These are phyloP conservation scores for Sphenostylis stenocarpa DNA, from an alignment of 306 rosid species.

Conservation along the genomic window DNA sequence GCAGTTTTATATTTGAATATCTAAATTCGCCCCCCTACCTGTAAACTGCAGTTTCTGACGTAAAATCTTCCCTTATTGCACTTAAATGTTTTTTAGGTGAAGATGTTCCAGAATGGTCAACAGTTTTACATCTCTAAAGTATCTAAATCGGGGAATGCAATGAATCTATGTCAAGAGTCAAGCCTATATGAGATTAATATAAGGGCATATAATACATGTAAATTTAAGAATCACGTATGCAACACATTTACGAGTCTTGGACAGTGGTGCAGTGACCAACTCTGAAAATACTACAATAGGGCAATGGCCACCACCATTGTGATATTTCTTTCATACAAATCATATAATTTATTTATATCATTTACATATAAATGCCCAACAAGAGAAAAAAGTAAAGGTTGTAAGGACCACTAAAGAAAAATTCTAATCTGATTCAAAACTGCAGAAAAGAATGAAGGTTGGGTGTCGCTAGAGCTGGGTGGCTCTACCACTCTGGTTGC, in stretches of 20 bases:
- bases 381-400: background rate
- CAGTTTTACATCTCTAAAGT: slow-evolving; percentile 1
- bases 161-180: background rate
- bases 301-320: background rate
- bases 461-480: background rate
- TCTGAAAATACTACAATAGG: background rate
- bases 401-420: background rate
- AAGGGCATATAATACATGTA: background rate
- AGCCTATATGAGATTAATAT: background rate
- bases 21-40: no score
- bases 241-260: background rate
- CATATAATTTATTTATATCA: background rate
- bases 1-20: no score
- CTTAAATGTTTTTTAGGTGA: background rate
- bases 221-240: background rate
- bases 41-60: no score
- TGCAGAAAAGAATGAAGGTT: background rate
- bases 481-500: background rate
- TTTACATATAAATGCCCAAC: background rate
- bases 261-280: background rate
- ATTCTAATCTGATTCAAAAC: background rate
- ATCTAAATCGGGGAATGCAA: slow-evolving; percentile 16
- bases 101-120: background rate
- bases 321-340: background rate
- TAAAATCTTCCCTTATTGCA: background rate